Evolutionary conservation across 2,329 filamentous ascomycete genomes (phyloP), one percentile per base, ranked within the genome.

Genomic region (Westerdykella aurantiaca): DNA sequence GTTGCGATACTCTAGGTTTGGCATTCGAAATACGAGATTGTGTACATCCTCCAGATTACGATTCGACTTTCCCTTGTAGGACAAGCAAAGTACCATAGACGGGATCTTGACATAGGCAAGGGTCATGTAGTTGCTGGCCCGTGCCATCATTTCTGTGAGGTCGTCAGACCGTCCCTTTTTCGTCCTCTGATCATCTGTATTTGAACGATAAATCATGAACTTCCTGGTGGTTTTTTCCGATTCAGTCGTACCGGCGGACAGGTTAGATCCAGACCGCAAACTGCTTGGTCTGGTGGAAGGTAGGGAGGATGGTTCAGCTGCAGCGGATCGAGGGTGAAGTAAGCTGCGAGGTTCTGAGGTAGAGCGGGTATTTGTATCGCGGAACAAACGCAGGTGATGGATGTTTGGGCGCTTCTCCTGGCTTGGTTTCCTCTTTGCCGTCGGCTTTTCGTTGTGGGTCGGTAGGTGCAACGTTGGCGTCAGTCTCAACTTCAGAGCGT

Each of bases 11-110:
- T 98, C 93, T 38, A 98, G 83, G 2, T 86, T 85, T 3, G 93
- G 93, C 70, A 98, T 81, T 29, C 88, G 83, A 78, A 98, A 98
- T 39, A 98, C 93, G 55, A 98, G 94, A 62, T 97, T 85, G 69
- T 98, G 91, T 13, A 98, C 85, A 67, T 98, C 94, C 70, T 96
- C 89, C 45, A 98, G 79, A 59, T 97, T 98, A 62, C 90, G 88
- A 52, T 95, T 88, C 37, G 90, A 88, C 65, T 89, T 94, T 61
- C 94, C 93, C 68, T 97, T 95, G 77, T 96, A 96, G 62, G 87
- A 94, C 22, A 98, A 77, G 64, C 93, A 98, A 29, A 98, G 80
- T 2, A 97, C 89, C 55, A 98, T 91, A 44, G 88, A 93, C 2
- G 90, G 88, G 60, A 98, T 88, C 68, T 89, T 93, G 67, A 98